phyloP scores from a whole-genome alignment of 73 alveolate species.

The Tetrahymena malaccensis region DNA sequence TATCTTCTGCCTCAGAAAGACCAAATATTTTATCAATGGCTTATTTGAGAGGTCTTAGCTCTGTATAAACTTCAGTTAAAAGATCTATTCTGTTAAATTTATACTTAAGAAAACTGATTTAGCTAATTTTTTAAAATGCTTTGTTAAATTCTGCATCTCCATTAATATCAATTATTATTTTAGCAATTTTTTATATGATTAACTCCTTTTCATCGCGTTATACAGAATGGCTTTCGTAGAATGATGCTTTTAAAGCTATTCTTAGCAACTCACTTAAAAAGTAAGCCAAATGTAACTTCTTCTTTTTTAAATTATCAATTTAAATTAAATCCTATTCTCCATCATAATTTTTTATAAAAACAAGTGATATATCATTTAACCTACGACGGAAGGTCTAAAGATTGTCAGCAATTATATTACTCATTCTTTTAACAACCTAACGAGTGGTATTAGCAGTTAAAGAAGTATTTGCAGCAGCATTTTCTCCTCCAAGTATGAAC shows the following conservation, averaged over 20 bases:
- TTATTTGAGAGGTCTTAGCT: not conserved
- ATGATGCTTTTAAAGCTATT: not conserved
- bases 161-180: not conserved
- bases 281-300: not conserved
- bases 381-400: not conserved
- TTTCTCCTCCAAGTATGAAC: not conserved
- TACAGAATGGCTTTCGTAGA: not conserved
- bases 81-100: not conserved
- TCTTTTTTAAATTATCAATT: not conserved
- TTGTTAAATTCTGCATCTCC: not conserved
- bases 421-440: not conserved
- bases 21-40: not conserved
- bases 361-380: not conserved
- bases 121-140: not conserved
- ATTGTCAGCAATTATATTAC: not conserved
- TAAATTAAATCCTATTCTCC: not conserved
- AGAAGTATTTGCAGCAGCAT: not conserved
- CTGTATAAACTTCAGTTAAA: not conserved
- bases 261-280: not conserved
- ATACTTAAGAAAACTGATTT: not conserved
- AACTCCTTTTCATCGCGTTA: not conserved
- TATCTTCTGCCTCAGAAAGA: not conserved
- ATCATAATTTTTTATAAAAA: not conserved
- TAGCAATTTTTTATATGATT: not conserved
- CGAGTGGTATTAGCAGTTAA: not conserved